A percentile compares a stretch with the other conserved stretches of the same genome.
phyloP scores from a whole-genome alignment of 305 asterid species.

The Fraxinus floribunda region DNA sequence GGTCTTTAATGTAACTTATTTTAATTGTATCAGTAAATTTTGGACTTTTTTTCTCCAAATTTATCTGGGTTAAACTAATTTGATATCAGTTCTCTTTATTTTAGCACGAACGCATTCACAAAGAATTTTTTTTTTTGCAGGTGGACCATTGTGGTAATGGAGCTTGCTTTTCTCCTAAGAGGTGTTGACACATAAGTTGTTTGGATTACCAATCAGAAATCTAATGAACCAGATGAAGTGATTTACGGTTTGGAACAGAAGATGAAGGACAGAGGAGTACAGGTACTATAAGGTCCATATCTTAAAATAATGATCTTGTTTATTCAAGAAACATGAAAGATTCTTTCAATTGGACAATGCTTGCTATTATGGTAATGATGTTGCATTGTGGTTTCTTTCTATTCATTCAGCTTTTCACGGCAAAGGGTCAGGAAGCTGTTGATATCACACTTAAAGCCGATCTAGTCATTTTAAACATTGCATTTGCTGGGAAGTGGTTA shows the following conservation, averaged over 20 bases:
- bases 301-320: not conserved
- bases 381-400: not conserved
- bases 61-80: not conserved
- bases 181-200: conserved; percentile 67
- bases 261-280: conserved; percentile 77
- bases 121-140: conserved; percentile 27
- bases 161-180: conserved; percentile 88
- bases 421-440: conserved; percentile 47
- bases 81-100: not conserved
- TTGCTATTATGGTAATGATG: not conserved
- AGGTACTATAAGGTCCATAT: conserved; percentile 43
- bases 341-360: not conserved
- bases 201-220: conserved; percentile 88
- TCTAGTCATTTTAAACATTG: conserved; percentile 44
- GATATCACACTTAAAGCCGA: conserved; percentile 48
- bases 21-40: not conserved
- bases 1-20: not conserved
- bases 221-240: conserved; percentile 57
- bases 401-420: conserved; percentile 34
- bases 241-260: conserved; percentile 68
- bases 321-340: not conserved
- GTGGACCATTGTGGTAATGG: conserved; percentile 90
- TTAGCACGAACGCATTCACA: not conserved
- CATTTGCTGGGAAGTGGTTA: conserved; percentile 55
- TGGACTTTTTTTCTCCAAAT: not conserved